Conservation (phyloP, 495 filamentous ascomycete genomes). For the Achaetomiella virescens region DNA sequence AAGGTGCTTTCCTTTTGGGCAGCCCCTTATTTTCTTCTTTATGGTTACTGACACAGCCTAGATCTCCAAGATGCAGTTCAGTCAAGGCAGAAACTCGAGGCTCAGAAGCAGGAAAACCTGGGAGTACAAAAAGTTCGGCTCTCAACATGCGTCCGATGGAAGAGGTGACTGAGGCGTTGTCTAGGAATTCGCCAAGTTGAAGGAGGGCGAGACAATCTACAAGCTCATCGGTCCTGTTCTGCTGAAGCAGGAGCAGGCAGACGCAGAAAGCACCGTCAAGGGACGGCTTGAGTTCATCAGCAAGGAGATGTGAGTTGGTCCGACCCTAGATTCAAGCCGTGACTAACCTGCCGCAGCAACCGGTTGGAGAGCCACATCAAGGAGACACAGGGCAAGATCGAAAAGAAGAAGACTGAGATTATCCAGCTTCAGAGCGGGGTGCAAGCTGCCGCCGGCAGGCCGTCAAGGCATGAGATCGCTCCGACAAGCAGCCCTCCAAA, state of each 20-base stretch:
- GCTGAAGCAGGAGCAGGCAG: slow-evolving; percentile 84
- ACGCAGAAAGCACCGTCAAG: slow-evolving; percentile 84
- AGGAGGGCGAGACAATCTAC: slow-evolving; percentile 81
- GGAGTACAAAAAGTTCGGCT: slow-evolving; percentile 69
- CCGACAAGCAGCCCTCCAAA: neutral
- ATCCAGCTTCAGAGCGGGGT: slow-evolving; percentile 41
- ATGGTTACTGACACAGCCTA: slow-evolving; percentile 28
- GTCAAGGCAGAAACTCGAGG: slow-evolving; percentile 88
- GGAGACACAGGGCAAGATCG: slow-evolving; percentile 71
- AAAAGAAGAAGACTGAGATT: slow-evolving; percentile 61
- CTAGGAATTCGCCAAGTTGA: slow-evolving; percentile 75
- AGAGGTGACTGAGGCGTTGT: neutral
- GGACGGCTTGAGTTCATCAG: slow-evolving; percentile 86
- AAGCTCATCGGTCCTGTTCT: slow-evolving; percentile 91
- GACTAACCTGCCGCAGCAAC: slow-evolving; percentile 47
- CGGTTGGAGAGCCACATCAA: slow-evolving; percentile 77
- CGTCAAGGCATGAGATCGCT: slow-evolving; percentile 16
- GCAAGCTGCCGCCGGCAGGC: slow-evolving; percentile 29
- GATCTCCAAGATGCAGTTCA: slow-evolving; percentile 71
- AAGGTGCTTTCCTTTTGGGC: slow-evolving; percentile 44
- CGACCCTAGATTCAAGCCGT: neutral
- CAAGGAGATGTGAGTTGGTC: slow-evolving; percentile 70
- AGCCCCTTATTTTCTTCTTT: neutral
- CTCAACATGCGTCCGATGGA: neutral
- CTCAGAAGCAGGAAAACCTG: slow-evolving; percentile 86